Conservation (phyloP, 192 early-diverging fungal species). For the Linderina pennispora region DNA sequence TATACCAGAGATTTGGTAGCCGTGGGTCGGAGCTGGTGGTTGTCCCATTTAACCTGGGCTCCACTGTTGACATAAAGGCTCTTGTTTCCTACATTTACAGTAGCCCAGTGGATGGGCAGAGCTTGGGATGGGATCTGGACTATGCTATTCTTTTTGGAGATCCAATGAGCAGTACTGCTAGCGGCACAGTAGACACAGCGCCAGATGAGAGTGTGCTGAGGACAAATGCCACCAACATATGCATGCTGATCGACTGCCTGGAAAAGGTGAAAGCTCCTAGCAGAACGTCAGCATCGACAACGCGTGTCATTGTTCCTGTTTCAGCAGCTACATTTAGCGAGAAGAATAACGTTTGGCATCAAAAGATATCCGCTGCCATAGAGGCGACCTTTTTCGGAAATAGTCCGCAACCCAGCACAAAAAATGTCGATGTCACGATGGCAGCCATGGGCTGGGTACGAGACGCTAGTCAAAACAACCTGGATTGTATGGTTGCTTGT, state of each 20-base stretch:
- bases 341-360: constrained; percentile 83
- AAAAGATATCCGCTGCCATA: constrained; percentile 81
- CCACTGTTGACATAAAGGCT: constrained; percentile 67
- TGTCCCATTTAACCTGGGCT: constrained; percentile 85
- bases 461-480: constrained; percentile 82
- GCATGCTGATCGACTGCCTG: too few species aligned
- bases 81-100: constrained; percentile 80
- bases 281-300: too few species aligned
- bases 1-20: constrained; percentile 78
- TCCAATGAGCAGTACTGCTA: constrained; percentile 81
- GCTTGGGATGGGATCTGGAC: constrained; percentile 84
- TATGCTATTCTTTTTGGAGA: constrained; percentile 84
- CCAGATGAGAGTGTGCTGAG: too few species aligned
- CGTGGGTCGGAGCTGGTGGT: constrained; percentile 75
- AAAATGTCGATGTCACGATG: constrained; percentile 81
- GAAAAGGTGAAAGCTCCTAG: too few species aligned
- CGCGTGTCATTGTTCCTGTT: too few species aligned
- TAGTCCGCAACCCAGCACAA: too few species aligned
- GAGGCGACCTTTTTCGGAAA: too few species aligned
- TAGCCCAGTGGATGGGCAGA: constrained; percentile 55
- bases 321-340: constrained; percentile 73
- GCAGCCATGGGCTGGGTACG: constrained; percentile 91
- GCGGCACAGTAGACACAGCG: constrained; percentile 71
- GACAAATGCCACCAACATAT: too few species aligned
- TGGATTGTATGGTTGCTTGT: constrained; percentile 80